Base-by-base conservation (phyloP, 305 asterid genomes). In the Fraxinus platypoda region DNA sequence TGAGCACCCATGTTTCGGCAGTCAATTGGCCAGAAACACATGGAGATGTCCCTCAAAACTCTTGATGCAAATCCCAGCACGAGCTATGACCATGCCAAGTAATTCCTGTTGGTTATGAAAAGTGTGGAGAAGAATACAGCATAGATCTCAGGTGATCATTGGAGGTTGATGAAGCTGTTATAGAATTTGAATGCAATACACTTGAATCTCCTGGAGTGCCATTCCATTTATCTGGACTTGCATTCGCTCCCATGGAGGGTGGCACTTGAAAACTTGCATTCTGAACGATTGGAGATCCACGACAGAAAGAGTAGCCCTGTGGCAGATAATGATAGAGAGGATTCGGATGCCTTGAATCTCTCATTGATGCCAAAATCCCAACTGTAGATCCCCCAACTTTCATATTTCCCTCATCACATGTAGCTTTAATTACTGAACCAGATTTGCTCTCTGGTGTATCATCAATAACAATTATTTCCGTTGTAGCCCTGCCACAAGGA, bases 401-500 rank as follows among this genome's bases (percentile, higher is more conserved):
- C 35, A 83, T 80, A 81, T 76, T 70, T 71, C 81, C 81, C 34
- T 23, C 78, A 66, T 59, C 41, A 72, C 64, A 82, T 15, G 78
- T 62, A 75, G 86, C 76, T 76, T 57, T 78, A 57, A 80, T 34
- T 15, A 78, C 81, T 31, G 77, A 31, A 70, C 78, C 57, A 52
- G 73, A 78, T 81, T 78, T 88, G 59, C 72, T 81, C 74, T 88
- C 88, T 9, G 90, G 89, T 4, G 90, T 71, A 85, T 85, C 97
- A 76, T 91, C 90, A 52, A 91, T 88, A 5, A 87, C 84, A 28
- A 88, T 87, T 59, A 90, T 70, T 80, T 92, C 93, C 82, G 85
- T 86, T 81, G 17, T 71, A n/a, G 74, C 78, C 38, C 85, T 83
- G 77, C 84, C 87, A 7, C 83, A 59, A 80, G 87, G 72, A 74